Evolutionary conservation across 2,329 filamentous ascomycete species (phyloP).

Genomic region (Cladosporium sp.): DNA sequence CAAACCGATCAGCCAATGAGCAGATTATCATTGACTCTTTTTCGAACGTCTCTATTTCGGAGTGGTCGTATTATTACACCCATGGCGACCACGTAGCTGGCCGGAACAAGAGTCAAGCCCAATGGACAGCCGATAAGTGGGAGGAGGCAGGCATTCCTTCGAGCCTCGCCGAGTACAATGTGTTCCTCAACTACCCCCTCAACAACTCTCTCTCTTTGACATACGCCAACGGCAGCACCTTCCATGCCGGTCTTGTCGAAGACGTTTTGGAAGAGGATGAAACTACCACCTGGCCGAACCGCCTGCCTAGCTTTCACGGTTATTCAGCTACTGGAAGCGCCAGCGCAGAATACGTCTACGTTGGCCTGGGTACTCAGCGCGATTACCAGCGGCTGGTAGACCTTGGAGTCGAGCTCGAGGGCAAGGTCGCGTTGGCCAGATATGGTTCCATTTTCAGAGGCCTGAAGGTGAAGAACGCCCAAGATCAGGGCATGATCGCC

Average conservation of each 20-base stretch:
- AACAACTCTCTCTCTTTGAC: constrained; percentile 40
- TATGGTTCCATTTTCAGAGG: constrained; percentile 34
- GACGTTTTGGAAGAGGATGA: constrained; percentile 23
- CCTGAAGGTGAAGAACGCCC: constrained; percentile 46
- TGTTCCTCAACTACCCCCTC: constrained; percentile 44
- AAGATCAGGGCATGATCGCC: constrained; percentile 39
- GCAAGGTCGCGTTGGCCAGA: constrained; percentile 45
- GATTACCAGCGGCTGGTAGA: constrained; percentile 25
- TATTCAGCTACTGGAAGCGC: constrained; percentile 45
- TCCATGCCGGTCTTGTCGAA: constrained; percentile 49
- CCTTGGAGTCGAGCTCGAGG: constrained; percentile 41
- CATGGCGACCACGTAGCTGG: constrained; percentile 40
- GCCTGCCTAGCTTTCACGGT: constrained; percentile 42
- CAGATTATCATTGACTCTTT: constrained; percentile 38
- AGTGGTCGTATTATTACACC: constrained; percentile 38
- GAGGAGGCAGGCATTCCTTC: constrained; percentile 40
- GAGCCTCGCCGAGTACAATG: constrained; percentile 35
- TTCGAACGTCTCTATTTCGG: constrained; percentile 35
- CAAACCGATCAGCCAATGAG: constrained; percentile 32
- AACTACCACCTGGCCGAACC: constrained; percentile 19
- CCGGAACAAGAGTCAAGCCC: constrained; percentile 43
- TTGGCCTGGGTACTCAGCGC: constrained; percentile 33
- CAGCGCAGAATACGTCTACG: constrained; percentile 44
- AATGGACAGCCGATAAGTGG: constrained; percentile 45
- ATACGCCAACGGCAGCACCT: constrained; percentile 62